Evolutionary conservation across 2,329 filamentous ascomycete species (phyloP).

Genomic region (Dactylellina leptospora): DNA sequence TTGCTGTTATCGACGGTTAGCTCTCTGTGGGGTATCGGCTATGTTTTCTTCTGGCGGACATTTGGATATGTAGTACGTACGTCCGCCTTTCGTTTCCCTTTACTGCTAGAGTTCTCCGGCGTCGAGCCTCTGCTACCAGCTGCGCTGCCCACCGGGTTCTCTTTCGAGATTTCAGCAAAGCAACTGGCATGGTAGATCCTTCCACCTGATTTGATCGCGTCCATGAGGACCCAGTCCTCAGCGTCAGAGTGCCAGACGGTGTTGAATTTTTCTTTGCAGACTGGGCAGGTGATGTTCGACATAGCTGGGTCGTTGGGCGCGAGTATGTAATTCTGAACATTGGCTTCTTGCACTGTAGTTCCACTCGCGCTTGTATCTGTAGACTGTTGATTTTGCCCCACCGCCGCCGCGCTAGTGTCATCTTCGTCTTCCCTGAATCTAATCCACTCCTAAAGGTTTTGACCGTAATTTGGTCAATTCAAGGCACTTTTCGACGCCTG

Average conservation of each 20-base stretch:
- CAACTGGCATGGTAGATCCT: conserved; percentile 91
- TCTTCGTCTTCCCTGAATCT: conserved; percentile 83
- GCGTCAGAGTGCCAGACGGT: conserved; percentile 90
- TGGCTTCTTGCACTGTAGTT: conserved; percentile 56
- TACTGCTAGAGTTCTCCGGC: conserved; percentile 42
- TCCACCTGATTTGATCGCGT: conserved; percentile 79
- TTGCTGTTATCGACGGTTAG: conserved; percentile 32
- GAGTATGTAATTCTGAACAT: conserved; percentile 69
- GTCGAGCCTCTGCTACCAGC: conserved; percentile 41
- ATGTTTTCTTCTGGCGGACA: background rate
- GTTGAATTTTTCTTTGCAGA: conserved; percentile 95
- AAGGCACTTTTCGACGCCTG: no score
- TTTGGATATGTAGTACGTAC: conserved; percentile 34
- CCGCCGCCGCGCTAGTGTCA: conserved; percentile 62
- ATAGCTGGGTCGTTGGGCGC: conserved; percentile 81
- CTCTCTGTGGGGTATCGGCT: background rate
- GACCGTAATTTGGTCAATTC: background rate
- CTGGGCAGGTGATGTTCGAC: conserved; percentile 82
- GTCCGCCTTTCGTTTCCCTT: conserved; percentile 48
- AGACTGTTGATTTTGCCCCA: conserved; percentile 10
- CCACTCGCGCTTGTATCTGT: conserved; percentile 59
- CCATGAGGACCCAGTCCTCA: conserved; percentile 97
- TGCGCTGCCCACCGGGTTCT: conserved; percentile 62
- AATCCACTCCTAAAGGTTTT: conserved; percentile 78
- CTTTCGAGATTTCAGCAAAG: conserved; percentile 80